These are phyloP conservation scores for Saccharomycopsis olivae DNA, from an alignment of 805 yeast genomes.

Conservation along the genomic window DNA sequence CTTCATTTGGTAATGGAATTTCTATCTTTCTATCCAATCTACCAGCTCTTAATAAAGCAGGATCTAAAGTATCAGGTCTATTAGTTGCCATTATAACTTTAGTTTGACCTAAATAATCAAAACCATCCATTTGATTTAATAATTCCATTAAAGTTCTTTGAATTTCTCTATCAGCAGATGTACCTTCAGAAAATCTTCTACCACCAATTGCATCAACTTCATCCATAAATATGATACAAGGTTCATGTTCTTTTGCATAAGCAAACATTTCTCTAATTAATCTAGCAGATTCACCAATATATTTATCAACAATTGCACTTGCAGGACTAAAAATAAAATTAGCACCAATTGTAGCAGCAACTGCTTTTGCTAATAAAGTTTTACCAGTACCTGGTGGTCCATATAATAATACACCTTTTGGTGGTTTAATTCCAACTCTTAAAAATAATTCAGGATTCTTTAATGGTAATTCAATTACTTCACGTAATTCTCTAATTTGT, in stretches of 20 bases:
- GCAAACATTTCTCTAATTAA: constrained; percentile 96
- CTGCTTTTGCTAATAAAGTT: constrained; percentile 95
- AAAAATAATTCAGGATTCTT: constrained; percentile 93
- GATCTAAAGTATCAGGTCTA: constrained; percentile 96
- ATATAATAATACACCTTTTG: constrained; percentile 90
- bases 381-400: constrained; percentile 99
- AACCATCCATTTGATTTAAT: constrained; percentile 97
- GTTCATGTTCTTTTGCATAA: constrained; percentile 95
- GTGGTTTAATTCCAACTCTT: constrained; percentile 97
- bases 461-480: constrained; percentile 92
- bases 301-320: constrained; percentile 94
- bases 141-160: constrained; percentile 97
- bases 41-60: constrained; percentile 95
- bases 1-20: constrained; percentile 91
- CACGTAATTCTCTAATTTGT: constrained; percentile 92
- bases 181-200: constrained; percentile 93
- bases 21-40: constrained; percentile 94
- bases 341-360: constrained; percentile 97
- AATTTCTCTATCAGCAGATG: constrained; percentile 96
- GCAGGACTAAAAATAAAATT: constrained; percentile 98
- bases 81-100: constrained; percentile 99
- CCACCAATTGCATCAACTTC: constrained; percentile 99
- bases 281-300: constrained; percentile 96
- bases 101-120: constrained; percentile 92
- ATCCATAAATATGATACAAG: constrained; percentile 97